Conservation (phyloP, 352 stramenopile species). For the Globisporangium mamillatum region DNA sequence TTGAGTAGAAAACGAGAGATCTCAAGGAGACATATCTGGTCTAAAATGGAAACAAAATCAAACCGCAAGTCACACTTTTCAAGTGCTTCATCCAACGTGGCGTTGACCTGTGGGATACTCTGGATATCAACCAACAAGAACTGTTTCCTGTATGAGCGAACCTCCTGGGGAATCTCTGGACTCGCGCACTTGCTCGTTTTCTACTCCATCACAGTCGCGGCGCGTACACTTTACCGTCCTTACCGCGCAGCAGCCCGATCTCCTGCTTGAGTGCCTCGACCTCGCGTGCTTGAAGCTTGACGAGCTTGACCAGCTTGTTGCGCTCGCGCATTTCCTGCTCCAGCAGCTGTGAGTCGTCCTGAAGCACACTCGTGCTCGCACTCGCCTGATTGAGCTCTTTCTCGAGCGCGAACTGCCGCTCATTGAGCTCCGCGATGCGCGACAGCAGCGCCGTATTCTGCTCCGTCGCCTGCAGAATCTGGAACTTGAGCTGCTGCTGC, state of each 20-base stretch:
- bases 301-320: conserved; percentile 85
- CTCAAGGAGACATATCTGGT: neutral
- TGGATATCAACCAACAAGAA: neutral
- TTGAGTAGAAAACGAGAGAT: too few species aligned
- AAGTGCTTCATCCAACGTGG: neutral
- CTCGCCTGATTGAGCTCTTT: conserved; percentile 77
- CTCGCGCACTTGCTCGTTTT: neutral
- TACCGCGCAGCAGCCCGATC: conserved; percentile 80
- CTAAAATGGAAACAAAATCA: neutral
- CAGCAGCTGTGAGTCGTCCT: conserved; percentile 47
- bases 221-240: conserved; percentile 77
- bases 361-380: conserved; percentile 37
- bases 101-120: too few species aligned
- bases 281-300: conserved; percentile 91
- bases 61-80: neutral
- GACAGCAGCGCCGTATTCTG: conserved; percentile 83
- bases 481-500: conserved; percentile 60
- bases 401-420: conserved; percentile 81
- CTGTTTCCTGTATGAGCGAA: neutral
- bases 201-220: conserved; percentile 22
- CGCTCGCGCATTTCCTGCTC: conserved; percentile 85
- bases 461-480: conserved; percentile 79
- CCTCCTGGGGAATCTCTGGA: neutral
- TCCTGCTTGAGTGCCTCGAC: conserved; percentile 90
- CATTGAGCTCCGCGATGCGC: conserved; percentile 72